Evolutionary conservation across 2,329 filamentous ascomycete species (phyloP).

Genomic region (Beauveria sp.): DNA sequence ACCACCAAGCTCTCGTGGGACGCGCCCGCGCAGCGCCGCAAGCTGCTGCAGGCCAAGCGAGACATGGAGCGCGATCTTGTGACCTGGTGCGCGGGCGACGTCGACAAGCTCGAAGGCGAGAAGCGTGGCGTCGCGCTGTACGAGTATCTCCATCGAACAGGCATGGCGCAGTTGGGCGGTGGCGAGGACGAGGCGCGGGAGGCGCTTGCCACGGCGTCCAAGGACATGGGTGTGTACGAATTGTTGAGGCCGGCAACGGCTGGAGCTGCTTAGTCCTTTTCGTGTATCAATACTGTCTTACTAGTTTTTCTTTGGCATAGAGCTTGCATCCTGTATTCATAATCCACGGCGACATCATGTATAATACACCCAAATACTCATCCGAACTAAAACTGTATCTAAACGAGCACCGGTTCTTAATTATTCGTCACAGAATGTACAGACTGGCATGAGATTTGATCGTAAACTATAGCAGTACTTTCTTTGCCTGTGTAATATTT

Average conservation of each 20-base stretch:
- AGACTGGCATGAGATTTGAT: too few species aligned
- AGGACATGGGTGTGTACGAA: slow-evolving; percentile 37
- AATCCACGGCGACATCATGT: not conserved
- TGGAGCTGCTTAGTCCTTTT: not conserved
- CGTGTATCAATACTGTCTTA: not conserved
- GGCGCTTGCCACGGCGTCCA: slow-evolving; percentile 26
- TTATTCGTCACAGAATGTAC: too few species aligned
- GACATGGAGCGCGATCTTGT: slow-evolving; percentile 33
- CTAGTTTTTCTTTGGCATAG: not conserved
- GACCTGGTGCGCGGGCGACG: slow-evolving; percentile 22
- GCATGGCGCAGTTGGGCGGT: slow-evolving; percentile 24
- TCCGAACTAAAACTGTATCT: not conserved
- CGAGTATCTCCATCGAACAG: slow-evolving; percentile 33
- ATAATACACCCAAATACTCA: not conserved
- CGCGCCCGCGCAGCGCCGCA: slow-evolving; percentile 30
- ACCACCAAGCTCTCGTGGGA: slow-evolving; percentile 38
- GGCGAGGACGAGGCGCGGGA: slow-evolving; percentile 18
- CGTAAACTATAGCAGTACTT: too few species aligned
- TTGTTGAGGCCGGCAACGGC: slow-evolving; percentile 17
- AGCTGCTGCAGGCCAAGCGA: slow-evolving; percentile 35
- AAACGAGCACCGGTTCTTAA: not conserved
- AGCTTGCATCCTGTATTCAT: not conserved
- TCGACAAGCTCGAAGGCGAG: slow-evolving; percentile 28
- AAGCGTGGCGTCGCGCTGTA: slow-evolving; percentile 32
- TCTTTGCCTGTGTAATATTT: too few species aligned